Conservation (phyloP, 1,284 basidiomycete genomes). For the Meira nashicola region DNA sequence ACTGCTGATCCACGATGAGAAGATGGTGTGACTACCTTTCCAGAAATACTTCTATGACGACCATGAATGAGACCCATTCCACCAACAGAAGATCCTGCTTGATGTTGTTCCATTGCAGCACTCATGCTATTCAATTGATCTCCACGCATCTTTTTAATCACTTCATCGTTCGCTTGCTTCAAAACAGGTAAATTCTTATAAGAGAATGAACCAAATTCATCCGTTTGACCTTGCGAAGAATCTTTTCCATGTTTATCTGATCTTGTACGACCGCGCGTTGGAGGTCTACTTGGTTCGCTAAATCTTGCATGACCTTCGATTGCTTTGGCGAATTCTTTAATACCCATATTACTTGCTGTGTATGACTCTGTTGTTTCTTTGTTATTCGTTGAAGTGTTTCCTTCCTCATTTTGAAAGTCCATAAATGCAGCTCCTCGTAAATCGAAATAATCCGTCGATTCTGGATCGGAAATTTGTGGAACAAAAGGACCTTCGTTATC, state of each 20-base stretch:
- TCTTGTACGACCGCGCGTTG: conserved; percentile 22
- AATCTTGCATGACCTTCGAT: conserved; percentile 23
- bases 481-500: conserved; percentile 88
- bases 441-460: conserved; percentile 99
- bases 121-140: conserved; percentile 22
- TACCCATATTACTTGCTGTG: not conserved
- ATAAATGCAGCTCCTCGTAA: conserved; percentile 83
- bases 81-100: not conserved
- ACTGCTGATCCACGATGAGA: conserved; percentile 9
- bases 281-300: conserved; percentile 13
- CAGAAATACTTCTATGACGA: conserved; percentile 40
- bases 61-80: conserved; percentile 31
- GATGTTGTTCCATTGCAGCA: conserved; percentile 1
- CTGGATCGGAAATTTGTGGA: conserved; percentile 87
- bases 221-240: conserved; percentile 45
- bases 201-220: conserved; percentile 95
- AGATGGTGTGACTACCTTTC: conserved; percentile 18
- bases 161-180: conserved; percentile 97
- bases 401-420: conserved; percentile 74
- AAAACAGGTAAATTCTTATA: conserved; percentile 96
- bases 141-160: conserved; percentile 77
- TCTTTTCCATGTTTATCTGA: conserved; percentile 19
- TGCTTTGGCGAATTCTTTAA: conserved; percentile 24
- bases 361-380: conserved; percentile 3
- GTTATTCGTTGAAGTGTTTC: conserved; percentile 56